Evolutionary conservation across 768 basidiomycete genomes (phyloP), one percentile per base, ranked within the genome.

Genomic region (Naematelia aurantialba): DNA sequence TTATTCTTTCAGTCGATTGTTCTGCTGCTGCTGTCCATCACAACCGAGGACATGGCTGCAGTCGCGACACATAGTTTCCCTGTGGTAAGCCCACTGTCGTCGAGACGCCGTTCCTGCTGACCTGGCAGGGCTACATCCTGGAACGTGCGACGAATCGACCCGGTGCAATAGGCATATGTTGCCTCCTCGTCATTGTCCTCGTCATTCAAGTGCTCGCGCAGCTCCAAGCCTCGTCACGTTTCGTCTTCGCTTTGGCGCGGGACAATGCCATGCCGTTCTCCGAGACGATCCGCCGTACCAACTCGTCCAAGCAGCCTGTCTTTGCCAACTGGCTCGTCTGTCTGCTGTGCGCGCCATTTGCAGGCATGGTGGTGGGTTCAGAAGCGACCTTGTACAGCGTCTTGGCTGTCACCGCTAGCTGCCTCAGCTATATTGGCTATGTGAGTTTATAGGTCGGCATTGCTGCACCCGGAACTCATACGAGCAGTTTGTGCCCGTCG

Each of bases 211-310:
- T 69, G 31, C 59, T 76, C 19, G 79, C 78, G 3, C 76, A 78
- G 56, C 66, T 80, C 17, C 78, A 78, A 61, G 78, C 79, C 5
- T 79, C 78, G 19, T 77, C 77, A 1, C 73, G 79, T 34, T 80
- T 77, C 73, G 70, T 79, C 39, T 80, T 75, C 65, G 77, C 79
- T 13, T 64, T 79, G 10, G 75, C 78, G 1, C 68, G 79, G 49
- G 79, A 80, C 56, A 73, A 77, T 22, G 79, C 79, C 19, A 52
- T 79, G 22, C 79, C 79, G 0, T 79, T 78, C 52, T 74, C 75
- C 5, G 54, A 69, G 25, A 66, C 69, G 50, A 68, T 79, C 60
- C 65, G 68, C 4, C 58, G 62, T 5, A 73, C 76, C 12, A 67
- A 69, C n/a, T 56, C 60, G 5, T 45, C 62, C 29, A 68, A 68